A percentile compares a stretch with the other conserved stretches of the same genome.
These are phyloP conservation scores for Fusarium floridanum DNA, from an alignment of 2,329 filamentous ascomycete genomes.

Conservation along the genomic window DNA sequence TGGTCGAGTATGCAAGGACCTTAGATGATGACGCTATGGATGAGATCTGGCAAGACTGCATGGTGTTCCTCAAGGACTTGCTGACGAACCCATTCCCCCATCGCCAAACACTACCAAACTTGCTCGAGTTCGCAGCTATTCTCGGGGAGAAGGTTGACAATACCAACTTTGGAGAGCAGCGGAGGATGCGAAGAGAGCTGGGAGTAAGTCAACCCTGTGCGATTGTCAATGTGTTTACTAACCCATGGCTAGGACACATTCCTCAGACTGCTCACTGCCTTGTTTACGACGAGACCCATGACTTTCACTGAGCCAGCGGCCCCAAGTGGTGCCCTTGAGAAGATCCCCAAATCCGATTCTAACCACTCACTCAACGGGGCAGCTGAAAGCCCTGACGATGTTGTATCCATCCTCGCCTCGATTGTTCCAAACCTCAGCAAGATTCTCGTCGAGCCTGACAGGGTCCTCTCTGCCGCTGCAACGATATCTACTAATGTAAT, in stretches of 20 bases:
- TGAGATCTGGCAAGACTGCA: constrained; percentile 97
- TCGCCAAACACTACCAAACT: constrained; percentile 85
- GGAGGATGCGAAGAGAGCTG: constrained; percentile 89
- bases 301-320: constrained; percentile 71
- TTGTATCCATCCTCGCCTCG: constrained; percentile 82
- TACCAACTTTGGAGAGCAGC: constrained; percentile 95
- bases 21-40: constrained; percentile 98
- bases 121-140: constrained; percentile 90
- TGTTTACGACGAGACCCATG: constrained; percentile 89
- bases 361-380: constrained; percentile 52
- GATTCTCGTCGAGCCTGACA: constrained; percentile 87
- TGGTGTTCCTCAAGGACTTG: constrained; percentile 89
- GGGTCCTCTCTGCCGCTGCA: constrained; percentile 80
- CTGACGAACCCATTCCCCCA: constrained; percentile 95
- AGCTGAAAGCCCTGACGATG: constrained; percentile 74
- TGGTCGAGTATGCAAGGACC: constrained; percentile 90
- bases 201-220: constrained; percentile 66
- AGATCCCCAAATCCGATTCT: constrained; percentile 52
- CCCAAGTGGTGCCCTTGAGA: constrained; percentile 54
- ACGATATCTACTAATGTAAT: constrained; percentile 88
- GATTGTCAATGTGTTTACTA: constrained; percentile 35
- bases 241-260: constrained; percentile 80
- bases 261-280: constrained; percentile 87
- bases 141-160: constrained; percentile 97
- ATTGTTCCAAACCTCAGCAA: constrained; percentile 86